A percentile compares a stretch with the other conserved stretches of the same genome.
Conservation (phyloP, 2,329 filamentous ascomycete species). For the Diaporthe helianthi region DNA sequence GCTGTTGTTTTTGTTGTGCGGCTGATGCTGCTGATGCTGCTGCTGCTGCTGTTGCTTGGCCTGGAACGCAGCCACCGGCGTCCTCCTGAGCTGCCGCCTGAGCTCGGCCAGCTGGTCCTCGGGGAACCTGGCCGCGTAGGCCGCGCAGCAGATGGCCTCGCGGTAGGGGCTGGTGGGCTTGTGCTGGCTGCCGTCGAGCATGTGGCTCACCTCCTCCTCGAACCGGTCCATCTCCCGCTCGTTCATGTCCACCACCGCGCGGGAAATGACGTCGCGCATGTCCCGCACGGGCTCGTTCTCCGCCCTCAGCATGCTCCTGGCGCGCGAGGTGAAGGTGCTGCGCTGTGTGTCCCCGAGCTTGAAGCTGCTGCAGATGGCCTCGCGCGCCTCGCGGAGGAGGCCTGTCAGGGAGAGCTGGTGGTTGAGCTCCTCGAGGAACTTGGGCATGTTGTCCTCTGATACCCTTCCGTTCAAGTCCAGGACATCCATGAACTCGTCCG, state of each 20-base stretch:
- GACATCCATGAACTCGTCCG: neutral
- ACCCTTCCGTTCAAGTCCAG: neutral
- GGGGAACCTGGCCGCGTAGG: neutral
- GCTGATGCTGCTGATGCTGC: neutral
- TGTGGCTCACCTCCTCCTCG: neutral
- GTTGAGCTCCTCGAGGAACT: neutral
- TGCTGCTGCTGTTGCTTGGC: neutral
- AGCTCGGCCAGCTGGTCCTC: constrained; percentile 14
- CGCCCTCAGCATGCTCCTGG: neutral
- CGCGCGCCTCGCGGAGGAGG: constrained; percentile 8
- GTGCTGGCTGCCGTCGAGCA: neutral
- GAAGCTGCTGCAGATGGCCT: neutral
- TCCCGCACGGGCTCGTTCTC: neutral
- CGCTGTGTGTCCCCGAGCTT: neutral
- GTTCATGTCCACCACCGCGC: neutral
- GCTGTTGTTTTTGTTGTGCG: neutral
- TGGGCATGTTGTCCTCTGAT: neutral
- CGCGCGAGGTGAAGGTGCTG: neutral
- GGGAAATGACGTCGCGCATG: neutral
- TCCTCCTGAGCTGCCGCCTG: constrained; percentile 6
- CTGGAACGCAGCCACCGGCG: neutral
- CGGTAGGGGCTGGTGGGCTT: neutral
- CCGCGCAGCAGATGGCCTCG: neutral
- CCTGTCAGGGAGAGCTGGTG: constrained; percentile 2
- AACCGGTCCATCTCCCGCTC: neutral